phyloP scores from a whole-genome alignment of 2,329 filamentous ascomycete species.

The Neonectria faginata region DNA sequence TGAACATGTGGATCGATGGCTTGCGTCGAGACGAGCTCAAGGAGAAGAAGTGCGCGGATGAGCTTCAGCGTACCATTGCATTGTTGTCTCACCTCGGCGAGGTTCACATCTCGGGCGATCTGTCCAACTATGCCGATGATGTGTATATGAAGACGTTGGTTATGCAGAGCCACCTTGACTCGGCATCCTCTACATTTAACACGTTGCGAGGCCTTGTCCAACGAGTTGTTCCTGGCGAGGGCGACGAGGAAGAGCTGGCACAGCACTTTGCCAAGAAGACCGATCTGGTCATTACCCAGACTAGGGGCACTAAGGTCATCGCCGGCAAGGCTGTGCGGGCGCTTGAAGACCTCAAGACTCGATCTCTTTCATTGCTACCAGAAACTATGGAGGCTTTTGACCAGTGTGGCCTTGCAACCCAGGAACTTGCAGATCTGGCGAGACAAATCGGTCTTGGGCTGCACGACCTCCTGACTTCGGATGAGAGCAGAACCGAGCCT shows the following conservation, averaged over 20 bases:
- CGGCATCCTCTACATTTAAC: conserved; percentile 74
- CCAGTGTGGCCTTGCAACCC: conserved; percentile 72
- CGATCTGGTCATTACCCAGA: conserved; percentile 78
- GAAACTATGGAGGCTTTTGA: conserved; percentile 78
- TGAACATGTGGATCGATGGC: conserved; percentile 90
- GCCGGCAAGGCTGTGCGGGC: conserved; percentile 82
- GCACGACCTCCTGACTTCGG: conserved; percentile 71
- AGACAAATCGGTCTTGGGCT: conserved; percentile 76
- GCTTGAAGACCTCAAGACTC: conserved; percentile 79
- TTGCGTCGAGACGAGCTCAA: conserved; percentile 87
- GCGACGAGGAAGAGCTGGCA: conserved; percentile 72
- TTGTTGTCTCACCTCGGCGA: conserved; percentile 89
- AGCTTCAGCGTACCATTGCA: conserved; percentile 85
- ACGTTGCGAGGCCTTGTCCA: conserved; percentile 75
- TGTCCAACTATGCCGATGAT: conserved; percentile 82
- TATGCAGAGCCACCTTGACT: conserved; percentile 86
- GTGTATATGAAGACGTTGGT: conserved; percentile 80
- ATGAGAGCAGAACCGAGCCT: conserved; percentile 77
- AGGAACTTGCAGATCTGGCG: conserved; percentile 74
- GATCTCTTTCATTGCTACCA: conserved; percentile 78
- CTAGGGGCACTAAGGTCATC: conserved; percentile 85
- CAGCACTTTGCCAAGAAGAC: conserved; percentile 76
- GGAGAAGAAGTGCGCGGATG: conserved; percentile 82
- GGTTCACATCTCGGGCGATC: conserved; percentile 77
- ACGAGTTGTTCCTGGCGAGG: conserved; percentile 64